Conservation (phyloP, 2,329 filamentous ascomycete species). For the Claviceps sp. region DNA sequence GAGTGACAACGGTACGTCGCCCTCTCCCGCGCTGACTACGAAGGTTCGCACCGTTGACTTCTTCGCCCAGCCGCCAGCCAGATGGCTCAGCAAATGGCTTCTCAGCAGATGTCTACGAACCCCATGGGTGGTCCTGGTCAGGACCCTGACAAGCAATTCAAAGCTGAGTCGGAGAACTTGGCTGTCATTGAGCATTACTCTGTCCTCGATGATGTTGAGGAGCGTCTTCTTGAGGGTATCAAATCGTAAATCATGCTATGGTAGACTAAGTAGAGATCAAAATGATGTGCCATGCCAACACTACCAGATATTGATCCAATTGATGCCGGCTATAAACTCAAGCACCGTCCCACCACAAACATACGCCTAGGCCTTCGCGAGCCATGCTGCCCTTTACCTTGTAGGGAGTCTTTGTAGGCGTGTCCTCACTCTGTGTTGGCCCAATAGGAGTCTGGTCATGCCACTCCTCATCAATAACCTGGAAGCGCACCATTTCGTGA, state of each 20-base stretch:
- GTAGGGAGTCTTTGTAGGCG: conserved; percentile 56
- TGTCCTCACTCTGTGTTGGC: conserved; percentile 47
- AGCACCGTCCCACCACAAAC: conserved; percentile 47
- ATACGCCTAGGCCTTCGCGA: conserved; percentile 46
- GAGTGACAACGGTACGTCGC: conserved; percentile 74
- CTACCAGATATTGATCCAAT: conserved; percentile 3
- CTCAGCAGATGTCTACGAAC: conserved; percentile 34
- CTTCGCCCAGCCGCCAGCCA: conserved; percentile 62
- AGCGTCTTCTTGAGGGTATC: conserved; percentile 55
- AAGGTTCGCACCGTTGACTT: conserved; percentile 7
- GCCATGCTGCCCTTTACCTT: conserved; percentile 53
- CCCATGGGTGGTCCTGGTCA: conserved; percentile 78
- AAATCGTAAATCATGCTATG: conserved; percentile 20
- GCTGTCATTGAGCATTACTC: conserved; percentile 91
- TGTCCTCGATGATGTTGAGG: conserved; percentile 77
- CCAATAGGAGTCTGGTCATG: conserved; percentile 70
- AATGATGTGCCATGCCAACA: conserved; percentile 7
- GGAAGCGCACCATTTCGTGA: conserved; percentile 76
- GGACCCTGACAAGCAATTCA: conserved; percentile 91
- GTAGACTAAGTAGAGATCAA: conserved; percentile 6
- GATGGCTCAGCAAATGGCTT: conserved; percentile 79
- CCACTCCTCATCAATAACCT: conserved; percentile 82
- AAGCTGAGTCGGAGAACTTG: conserved; percentile 84
- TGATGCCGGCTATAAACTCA: conserved; percentile 3
- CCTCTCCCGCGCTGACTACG: not conserved